Evolutionary conservation across 1,139 yeast species (phyloP), one percentile per base, ranked within the genome.

Genomic region (Saccharomycopsis phalli): DNA sequence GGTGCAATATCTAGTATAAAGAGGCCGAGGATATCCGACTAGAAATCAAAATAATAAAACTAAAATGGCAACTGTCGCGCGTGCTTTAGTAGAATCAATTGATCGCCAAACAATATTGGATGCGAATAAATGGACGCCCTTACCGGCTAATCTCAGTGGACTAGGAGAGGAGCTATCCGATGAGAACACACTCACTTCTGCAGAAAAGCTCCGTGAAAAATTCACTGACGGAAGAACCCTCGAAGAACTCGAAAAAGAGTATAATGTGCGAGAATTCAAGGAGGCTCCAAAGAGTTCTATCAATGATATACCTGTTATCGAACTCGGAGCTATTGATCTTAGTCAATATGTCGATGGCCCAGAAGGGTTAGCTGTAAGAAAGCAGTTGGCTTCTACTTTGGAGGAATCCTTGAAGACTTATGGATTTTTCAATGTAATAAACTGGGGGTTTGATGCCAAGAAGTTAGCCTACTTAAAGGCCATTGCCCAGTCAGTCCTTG

Each of bases 371-470:
- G 45, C 45, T 2, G 46, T 53, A n/a, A 52, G 70, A 37, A 48
- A 55, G 38, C 41, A 43, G 20, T 53, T 66, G 27, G 70, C 71
- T 1, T 39, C 47, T 1, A 47, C 53, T 36, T 53, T 65, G 17
- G 64, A 64, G 34, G 49, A 55, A 13, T 60, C 71, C 2, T 53
- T 66, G 37, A 56, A 59, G 2, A 62, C 69, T 1, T 57, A 62
- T 43, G 75, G 75, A 0, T 70, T 69, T 46, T 68, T 69, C 55
- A 60, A 60, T 18, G 50, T 66, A 25, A 50, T 54, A 4, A 65
- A 65, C 44, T 65, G 58, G 49, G 71, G 71, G 1, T 56, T 62
- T 31, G 51, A 50, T 3, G 66, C 69, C 2, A 68, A 71, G 17
- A 33, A 33, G 25, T n/a, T 33, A 13, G 63, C 56, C 16, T 53